These are phyloP conservation scores for Citrullus amarus DNA, from an alignment of 306 rosid genomes.

Conservation along the genomic window DNA sequence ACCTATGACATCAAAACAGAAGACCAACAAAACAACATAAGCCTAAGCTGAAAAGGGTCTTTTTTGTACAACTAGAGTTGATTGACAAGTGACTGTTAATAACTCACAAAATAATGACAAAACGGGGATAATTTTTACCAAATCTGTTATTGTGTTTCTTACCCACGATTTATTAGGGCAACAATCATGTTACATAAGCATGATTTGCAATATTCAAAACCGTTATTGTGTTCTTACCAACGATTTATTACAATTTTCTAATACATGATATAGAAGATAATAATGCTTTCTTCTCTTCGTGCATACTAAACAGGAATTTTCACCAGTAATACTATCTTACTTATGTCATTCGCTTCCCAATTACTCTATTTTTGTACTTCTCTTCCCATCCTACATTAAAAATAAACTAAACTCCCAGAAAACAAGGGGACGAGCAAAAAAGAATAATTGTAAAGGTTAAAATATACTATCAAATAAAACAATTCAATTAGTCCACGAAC, in stretches of 20 bases:
- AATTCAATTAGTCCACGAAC: neutral
- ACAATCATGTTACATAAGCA: neutral
- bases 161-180: neutral
- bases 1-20: conserved; percentile 31
- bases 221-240: too few species aligned
- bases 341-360: neutral
- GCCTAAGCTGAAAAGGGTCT: neutral
- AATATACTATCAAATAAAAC: neutral
- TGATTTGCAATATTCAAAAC: neutral
- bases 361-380: neutral
- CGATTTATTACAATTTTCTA: neutral
- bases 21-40: neutral
- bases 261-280: neutral
- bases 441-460: neutral
- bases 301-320: neutral
- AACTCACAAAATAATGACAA: neutral
- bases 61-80: neutral
- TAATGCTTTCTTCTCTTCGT: neutral
- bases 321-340: neutral
- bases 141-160: neutral
- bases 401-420: neutral
- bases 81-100: neutral
- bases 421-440: neutral
- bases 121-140: neutral
- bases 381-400: neutral